Conservation (phyloP, 2,329 filamentous ascomycete species). For the Sarocladiaceae sp. region DNA sequence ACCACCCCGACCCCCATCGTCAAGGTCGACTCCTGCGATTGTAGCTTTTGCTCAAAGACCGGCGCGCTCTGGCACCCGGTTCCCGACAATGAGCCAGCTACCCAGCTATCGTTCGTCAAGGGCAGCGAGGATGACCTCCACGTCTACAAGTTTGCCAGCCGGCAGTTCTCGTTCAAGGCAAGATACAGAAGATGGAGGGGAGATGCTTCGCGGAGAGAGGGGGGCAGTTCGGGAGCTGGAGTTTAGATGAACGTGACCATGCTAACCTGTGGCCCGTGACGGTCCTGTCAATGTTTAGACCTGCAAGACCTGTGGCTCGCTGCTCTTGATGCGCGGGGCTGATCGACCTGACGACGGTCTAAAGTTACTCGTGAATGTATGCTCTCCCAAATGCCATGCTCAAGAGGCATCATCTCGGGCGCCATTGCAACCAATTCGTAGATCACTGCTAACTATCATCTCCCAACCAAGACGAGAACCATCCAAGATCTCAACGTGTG, state of each 20-base stretch:
- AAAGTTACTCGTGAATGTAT: constrained; percentile 4
- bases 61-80: constrained; percentile 34
- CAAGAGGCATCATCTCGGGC: too few relatives aligned
- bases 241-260: too few relatives aligned
- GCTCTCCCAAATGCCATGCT: too few relatives aligned
- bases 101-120: constrained; percentile 38
- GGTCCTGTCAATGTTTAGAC: constrained; percentile 31
- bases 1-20: constrained; percentile 52
- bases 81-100: constrained; percentile 14
- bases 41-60: constrained; percentile 56
- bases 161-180: constrained; percentile 36
- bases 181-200: too few relatives aligned
- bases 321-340: constrained; percentile 24
- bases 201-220: too few relatives aligned
- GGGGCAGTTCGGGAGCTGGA: too few relatives aligned
- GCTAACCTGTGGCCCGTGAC: not conserved
- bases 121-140: constrained; percentile 34
- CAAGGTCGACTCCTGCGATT: constrained; percentile 53
- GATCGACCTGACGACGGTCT: not conserved
- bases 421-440: too few relatives aligned
- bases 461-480: constrained; percentile 29
- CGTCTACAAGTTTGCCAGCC: constrained; percentile 36
- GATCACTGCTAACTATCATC: not conserved
- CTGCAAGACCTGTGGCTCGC: constrained; percentile 43
- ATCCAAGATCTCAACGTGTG: constrained; percentile 39